phyloP scores from a whole-genome alignment of 805 yeast genomes.

The Priceomyces carsonii region DNA sequence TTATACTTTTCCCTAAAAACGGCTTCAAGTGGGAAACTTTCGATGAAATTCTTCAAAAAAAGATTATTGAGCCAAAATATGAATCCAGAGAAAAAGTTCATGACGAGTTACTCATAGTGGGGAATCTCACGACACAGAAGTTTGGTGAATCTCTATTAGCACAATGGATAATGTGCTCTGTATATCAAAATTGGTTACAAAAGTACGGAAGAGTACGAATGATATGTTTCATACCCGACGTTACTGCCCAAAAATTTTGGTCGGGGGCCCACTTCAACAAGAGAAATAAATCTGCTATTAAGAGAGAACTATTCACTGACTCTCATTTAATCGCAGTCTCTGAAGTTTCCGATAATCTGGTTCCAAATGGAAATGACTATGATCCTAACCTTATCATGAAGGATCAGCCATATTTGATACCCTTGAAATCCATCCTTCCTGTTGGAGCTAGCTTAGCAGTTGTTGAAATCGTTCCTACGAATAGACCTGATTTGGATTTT shows the following conservation, averaged over 20 bases:
- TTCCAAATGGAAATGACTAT: conserved; percentile 29
- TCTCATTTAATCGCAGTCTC: conserved; percentile 54
- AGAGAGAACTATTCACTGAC: conserved; percentile 65
- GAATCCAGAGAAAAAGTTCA: conserved; percentile 44
- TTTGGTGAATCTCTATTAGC: conserved; percentile 69
- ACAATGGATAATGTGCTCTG: conserved; percentile 73
- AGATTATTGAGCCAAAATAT: conserved; percentile 32
- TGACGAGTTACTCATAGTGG: conserved; percentile 56
- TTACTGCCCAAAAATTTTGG: conserved; percentile 53
- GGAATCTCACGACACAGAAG: conserved; percentile 51
- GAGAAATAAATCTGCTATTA: conserved; percentile 64
- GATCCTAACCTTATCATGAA: conserved; percentile 37
- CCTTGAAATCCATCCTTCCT: conserved; percentile 28
- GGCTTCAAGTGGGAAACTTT: conserved; percentile 74
- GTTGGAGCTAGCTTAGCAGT: conserved; percentile 47
- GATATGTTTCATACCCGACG: conserved; percentile 65
- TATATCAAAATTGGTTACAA: conserved; percentile 72
- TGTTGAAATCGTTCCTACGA: conserved; percentile 53
- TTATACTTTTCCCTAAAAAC: conserved; percentile 38
- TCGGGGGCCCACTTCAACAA: conserved; percentile 52
- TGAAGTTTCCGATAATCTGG: conserved; percentile 19
- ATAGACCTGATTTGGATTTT: conserved; percentile 29
- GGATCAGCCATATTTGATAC: conserved; percentile 37
- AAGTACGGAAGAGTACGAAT: conserved; percentile 70
- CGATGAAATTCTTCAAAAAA: conserved; percentile 43